Evolutionary conservation across 2,329 filamentous ascomycete species (phyloP), one percentile per base, ranked within the genome.

Genomic region (Talaromyces sp.): DNA sequence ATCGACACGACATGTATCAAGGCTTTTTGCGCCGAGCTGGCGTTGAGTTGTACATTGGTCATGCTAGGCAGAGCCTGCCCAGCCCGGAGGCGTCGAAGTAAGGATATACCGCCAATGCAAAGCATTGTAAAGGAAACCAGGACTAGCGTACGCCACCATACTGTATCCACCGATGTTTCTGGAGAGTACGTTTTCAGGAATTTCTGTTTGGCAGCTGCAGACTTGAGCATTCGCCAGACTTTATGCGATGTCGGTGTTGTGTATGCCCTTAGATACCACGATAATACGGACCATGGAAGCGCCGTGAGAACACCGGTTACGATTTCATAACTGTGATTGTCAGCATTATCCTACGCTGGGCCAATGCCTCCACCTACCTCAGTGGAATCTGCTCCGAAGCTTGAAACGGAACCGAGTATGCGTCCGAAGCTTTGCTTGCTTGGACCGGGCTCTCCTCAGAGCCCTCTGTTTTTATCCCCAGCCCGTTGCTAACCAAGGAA

Each of bases 281-380:
- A 76, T 10, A 75, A 46, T 7, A 65, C 66, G 26, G 75, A 68
- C 74, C 74, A 76, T 24, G 74, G 74, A 27, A 73, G 58, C 19
- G 70, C 66, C 10, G 72, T 65, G 31, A 85, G 71, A 58, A 82
- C 65, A 26, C 80, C 81, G 5, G 80, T 81, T 59, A 83, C 63
- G 5, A 79, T 70, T 67, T 84, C 81, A 27, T 76, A 72, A 17
- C 80, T 76, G 58, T 19, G 66, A 59, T 58, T 67, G 70, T 64
- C 69, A 69, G 67, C 9, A 17, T 19, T 19, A 38, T 46, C 21
- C 7, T 57, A n/a, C 8, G 32, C 10, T 27, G 31, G 21, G 24
- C 24, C 5, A 27, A 50, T 26, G 19, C 26, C 17, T 27, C 43
- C 2, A 60, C 59, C 17, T 27, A 63, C 58, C 62, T 58, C 21